phyloP scores from a whole-genome alignment of 2,329 filamentous ascomycete genomes.

The Pseudogymnoascus sp. region DNA sequence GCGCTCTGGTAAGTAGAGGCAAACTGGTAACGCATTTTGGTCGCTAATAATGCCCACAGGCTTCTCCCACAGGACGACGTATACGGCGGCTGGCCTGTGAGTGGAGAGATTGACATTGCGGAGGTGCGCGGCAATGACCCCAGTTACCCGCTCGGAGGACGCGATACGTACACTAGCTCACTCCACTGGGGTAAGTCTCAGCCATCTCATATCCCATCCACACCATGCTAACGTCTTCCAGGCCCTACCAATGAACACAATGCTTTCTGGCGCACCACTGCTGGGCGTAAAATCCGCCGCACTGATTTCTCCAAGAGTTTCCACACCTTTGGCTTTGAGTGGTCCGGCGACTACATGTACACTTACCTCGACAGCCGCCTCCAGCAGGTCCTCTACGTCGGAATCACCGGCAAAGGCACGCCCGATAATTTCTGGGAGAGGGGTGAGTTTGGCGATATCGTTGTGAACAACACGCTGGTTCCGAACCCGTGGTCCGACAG shows the following conservation, averaged over 20 bases:
- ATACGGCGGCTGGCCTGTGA: conserved; percentile 43
- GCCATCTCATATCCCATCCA: conserved; percentile 7
- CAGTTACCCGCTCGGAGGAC: conserved; percentile 33
- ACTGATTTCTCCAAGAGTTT: conserved; percentile 35
- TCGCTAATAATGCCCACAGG: conserved; percentile 22
- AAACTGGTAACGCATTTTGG: background rate
- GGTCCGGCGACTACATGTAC: conserved; percentile 44
- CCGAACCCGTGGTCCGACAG: conserved; percentile 37
- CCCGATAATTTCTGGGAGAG: conserved; percentile 32
- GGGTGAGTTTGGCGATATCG: conserved; percentile 34
- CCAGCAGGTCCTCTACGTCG: conserved; percentile 33
- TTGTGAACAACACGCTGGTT: conserved; percentile 35
- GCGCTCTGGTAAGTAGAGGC: conserved; percentile 27
- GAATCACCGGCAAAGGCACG: conserved; percentile 27
- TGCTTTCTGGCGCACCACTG: conserved; percentile 27
- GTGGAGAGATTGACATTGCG: conserved; percentile 46
- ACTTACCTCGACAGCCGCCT: conserved; percentile 42
- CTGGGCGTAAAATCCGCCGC: conserved; percentile 29
- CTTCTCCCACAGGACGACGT: conserved; percentile 41
- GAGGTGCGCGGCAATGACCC: conserved; percentile 40
- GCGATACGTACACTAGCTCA: conserved; percentile 36
- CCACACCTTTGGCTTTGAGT: conserved; percentile 46
- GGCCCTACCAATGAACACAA: conserved; percentile 28
- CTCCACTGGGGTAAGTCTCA: conserved; percentile 39
- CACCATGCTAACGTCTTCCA: conserved; percentile 25